Evolutionary conservation across 2,329 filamentous ascomycete genomes (phyloP).

Genomic region (Fulvia fulva): DNA sequence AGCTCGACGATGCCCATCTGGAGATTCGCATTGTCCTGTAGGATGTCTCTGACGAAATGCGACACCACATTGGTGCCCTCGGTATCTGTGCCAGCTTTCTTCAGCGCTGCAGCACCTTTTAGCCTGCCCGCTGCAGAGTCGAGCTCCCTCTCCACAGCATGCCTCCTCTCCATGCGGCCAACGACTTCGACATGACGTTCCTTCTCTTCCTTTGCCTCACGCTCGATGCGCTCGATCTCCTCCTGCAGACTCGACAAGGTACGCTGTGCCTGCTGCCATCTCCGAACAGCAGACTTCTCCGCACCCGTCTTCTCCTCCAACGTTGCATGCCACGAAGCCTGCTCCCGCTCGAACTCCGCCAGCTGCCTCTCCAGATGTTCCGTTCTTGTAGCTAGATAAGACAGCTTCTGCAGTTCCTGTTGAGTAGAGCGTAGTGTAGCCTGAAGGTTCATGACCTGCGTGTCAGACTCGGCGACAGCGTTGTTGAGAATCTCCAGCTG

Average conservation of each 20-base stretch:
- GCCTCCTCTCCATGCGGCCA: conserved; percentile 75
- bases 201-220: conserved; percentile 73
- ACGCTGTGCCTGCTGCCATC: conserved; percentile 82
- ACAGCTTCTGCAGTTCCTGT: conserved; percentile 69
- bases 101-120: conserved; percentile 73
- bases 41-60: conserved; percentile 90
- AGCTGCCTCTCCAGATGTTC: conserved; percentile 78
- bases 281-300: conserved; percentile 70
- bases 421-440: conserved; percentile 73
- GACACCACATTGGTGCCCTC: conserved; percentile 71
- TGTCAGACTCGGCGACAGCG: conserved; percentile 74
- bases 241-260: conserved; percentile 75
- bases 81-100: conserved; percentile 58
- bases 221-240: conserved; percentile 84
- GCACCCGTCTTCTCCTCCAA: conserved; percentile 67
- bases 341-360: conserved; percentile 73
- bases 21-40: conserved; percentile 91
- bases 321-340: conserved; percentile 65
- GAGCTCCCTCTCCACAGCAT: conserved; percentile 76
- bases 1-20: conserved; percentile 90
- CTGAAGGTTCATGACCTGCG: conserved; percentile 71
- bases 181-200: conserved; percentile 79
- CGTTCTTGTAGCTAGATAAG: conserved; percentile 68
- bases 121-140: conserved; percentile 73
- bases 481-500: conserved; percentile 82